A percentile compares a stretch with the other conserved stretches of the same genome.
These are phyloP conservation scores for Phytophthora crassamura DNA, from an alignment of 352 stramenopile genomes.

Conservation along the genomic window DNA sequence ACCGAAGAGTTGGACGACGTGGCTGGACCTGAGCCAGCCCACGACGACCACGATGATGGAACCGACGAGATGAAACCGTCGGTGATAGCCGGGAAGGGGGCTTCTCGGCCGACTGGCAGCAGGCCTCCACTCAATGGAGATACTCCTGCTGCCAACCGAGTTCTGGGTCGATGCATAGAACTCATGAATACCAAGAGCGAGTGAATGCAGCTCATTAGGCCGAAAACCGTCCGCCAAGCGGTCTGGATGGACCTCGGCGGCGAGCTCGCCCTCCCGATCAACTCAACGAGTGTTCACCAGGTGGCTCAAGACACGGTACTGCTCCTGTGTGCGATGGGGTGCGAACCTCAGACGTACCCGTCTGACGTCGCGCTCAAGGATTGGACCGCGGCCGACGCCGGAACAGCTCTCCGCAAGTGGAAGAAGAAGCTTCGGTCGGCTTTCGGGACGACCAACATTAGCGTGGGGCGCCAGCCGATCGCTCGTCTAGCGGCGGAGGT, in stretches of 20 bases:
- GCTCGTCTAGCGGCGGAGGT: not conserved
- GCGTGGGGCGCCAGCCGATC: not conserved
- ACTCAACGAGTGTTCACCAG: not conserved
- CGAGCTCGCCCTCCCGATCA: not conserved
- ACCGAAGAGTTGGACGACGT: too few relatives aligned
- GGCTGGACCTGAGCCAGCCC: not conserved
- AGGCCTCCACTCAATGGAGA: not conserved
- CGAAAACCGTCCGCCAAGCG: not conserved
- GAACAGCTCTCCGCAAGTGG: not conserved
- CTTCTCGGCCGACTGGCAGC: not conserved
- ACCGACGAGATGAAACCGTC: too few relatives aligned
- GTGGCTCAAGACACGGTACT: constrained; percentile 1
- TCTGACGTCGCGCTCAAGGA: not conserved
- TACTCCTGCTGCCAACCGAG: constrained; percentile 7
- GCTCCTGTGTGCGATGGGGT: constrained; percentile 5
- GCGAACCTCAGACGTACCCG: not conserved
- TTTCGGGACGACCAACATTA: not conserved
- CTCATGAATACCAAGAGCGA: not conserved
- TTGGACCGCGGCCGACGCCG: not conserved
- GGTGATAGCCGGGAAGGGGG: too few relatives aligned
- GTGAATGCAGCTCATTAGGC: too few relatives aligned
- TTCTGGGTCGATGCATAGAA: not conserved
- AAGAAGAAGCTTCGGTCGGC: not conserved
- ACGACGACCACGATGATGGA: not conserved
- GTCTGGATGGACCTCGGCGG: constrained; percentile 1